Evolutionary conservation across 331 rosid genomes (phyloP).

Genomic region (Ulmus americana): DNA sequence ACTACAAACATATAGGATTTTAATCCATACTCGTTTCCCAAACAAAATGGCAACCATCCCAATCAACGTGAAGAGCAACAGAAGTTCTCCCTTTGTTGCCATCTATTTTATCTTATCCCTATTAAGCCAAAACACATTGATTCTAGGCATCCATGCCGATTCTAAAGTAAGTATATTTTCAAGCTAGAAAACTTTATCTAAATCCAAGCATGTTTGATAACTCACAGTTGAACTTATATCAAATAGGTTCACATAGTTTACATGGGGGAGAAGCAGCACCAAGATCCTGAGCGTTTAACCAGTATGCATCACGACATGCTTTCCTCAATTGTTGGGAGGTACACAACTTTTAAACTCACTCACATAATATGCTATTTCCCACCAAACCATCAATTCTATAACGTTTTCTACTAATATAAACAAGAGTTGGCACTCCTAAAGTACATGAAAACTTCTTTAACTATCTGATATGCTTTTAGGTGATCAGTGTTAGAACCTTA

Average conservation of each 20-base stretch:
- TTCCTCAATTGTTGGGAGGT: conserved; percentile 11
- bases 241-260: conserved; percentile 19
- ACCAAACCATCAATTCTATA: no score
- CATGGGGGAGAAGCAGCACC: conserved; percentile 15
- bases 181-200: not conserved
- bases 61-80: not conserved
- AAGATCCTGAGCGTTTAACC: conserved; percentile 11
- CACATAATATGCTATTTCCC: no score
- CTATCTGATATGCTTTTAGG: no score
- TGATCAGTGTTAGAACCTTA: no score
- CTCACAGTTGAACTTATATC: not conserved
- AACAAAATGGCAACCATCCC: not conserved
- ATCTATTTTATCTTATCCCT: not conserved
- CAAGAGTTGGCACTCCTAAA: no score
- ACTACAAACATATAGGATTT: not conserved
- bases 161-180: not conserved
- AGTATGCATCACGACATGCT: conserved; percentile 18
- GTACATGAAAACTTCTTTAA: no score
- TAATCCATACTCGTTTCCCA: not conserved
- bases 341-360: not conserved
- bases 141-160: not conserved
- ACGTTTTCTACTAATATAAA: no score
- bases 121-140: not conserved
- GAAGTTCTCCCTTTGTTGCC: not conserved
- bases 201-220: no score